phyloP scores from a whole-genome alignment of 164 flowering plant genomes.

The Santalum album region DNA sequence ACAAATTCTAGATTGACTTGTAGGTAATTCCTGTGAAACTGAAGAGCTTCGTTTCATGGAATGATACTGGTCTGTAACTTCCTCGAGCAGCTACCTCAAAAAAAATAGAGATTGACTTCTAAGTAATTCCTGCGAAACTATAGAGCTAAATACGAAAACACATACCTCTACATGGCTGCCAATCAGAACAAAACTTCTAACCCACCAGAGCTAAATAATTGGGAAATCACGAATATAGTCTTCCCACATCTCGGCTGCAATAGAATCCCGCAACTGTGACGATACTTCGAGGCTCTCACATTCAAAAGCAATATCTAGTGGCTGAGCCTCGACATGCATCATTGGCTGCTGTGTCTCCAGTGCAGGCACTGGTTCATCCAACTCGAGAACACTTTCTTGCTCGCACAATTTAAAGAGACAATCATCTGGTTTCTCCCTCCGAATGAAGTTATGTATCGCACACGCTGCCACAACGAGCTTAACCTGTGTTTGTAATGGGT shows the following conservation, averaged over 20 bases:
- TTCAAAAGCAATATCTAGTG: slow-evolving; percentile 18
- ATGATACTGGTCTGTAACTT: too few species aligned
- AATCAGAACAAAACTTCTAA: background rate
- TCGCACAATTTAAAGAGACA: slow-evolving; percentile 36
- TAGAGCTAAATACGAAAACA: too few species aligned
- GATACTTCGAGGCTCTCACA: slow-evolving; percentile 23
- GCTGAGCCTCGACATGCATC: slow-evolving; percentile 15
- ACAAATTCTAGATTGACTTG: too few species aligned
- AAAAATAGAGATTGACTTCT: too few species aligned
- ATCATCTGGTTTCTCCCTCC: slow-evolving; percentile 40
- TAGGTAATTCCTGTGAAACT: too few species aligned
- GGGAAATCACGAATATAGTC: slow-evolving; percentile 30
- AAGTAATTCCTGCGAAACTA: too few species aligned
- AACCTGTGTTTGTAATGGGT: slow-evolving; percentile 61
- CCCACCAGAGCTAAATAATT: slow-evolving; percentile 7
- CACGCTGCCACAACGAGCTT: slow-evolving; percentile 56
- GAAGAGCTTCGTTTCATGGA: too few species aligned
- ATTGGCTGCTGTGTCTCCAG: slow-evolving; percentile 25
- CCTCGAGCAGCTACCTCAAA: too few species aligned
- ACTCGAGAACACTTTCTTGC: slow-evolving; percentile 9
- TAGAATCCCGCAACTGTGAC: slow-evolving; percentile 31
- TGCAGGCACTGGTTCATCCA: slow-evolving; percentile 19
- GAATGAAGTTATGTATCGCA: slow-evolving; percentile 53
- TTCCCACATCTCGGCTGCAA: slow-evolving; percentile 46
- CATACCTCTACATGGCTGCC: too few species aligned